Percentiles rank a stretch among this genome's conserved stretches.
These are phyloP conservation scores for Ophiostoma perfectum DNA, from an alignment of 2,329 filamentous ascomycete species.

Conservation along the genomic window DNA sequence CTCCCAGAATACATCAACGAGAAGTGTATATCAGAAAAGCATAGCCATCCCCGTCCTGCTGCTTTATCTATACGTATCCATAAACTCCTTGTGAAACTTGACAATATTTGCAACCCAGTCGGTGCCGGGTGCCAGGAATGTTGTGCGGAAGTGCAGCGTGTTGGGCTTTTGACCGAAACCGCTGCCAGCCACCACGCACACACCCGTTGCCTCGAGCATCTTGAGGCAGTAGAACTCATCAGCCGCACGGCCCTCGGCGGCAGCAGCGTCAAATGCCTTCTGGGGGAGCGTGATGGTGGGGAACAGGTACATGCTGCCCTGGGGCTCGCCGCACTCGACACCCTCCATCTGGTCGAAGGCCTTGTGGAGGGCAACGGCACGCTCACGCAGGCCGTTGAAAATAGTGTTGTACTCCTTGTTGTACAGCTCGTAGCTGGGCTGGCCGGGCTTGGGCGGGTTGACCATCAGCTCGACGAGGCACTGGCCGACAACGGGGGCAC, in stretches of 20 bases:
- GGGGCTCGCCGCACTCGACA: conserved; percentile 80
- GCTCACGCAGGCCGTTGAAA: conserved; percentile 68
- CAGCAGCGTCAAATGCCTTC: conserved; percentile 72
- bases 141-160: conserved; percentile 90
- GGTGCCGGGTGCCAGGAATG: conserved; percentile 91
- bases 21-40: background rate
- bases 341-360: conserved; percentile 95
- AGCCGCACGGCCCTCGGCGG: conserved; percentile 63
- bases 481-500: conserved; percentile 90
- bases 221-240: conserved; percentile 95
- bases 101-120: conserved; percentile 86
- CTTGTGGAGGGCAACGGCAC: conserved; percentile 79
- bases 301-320: conserved; percentile 99
- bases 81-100: conserved; percentile 87
- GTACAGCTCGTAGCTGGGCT: conserved; percentile 80
- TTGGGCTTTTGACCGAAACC: conserved; percentile 93
- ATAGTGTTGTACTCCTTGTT: conserved; percentile 78
- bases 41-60: background rate
- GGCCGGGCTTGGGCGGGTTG: conserved; percentile 79
- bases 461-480: conserved; percentile 97
- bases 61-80: conserved; percentile 65
- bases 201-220: conserved; percentile 86
- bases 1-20: background rate
- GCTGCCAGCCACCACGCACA: conserved; percentile 87
- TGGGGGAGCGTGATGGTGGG: conserved; percentile 77